These are phyloP conservation scores for Amanita molliuscula DNA, from an alignment of 768 basidiomycete species.

Conservation along the genomic window DNA sequence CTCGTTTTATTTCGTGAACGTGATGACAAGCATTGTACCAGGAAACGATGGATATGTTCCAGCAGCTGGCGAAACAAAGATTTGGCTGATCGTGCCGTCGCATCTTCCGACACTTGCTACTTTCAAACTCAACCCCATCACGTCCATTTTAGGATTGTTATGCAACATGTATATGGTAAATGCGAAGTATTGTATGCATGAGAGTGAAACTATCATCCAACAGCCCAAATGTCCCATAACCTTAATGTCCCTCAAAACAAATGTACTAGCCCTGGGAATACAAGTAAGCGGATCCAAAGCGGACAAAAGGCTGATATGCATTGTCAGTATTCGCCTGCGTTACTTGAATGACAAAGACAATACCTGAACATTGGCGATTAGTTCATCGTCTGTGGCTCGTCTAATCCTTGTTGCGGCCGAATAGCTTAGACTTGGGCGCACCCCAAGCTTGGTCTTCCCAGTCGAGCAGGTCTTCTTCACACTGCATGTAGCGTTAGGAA, in stretches of 20 bases:
- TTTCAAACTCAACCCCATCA: neutral
- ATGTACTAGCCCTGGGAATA: neutral
- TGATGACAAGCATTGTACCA: constrained; percentile 7
- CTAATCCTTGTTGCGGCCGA: neutral
- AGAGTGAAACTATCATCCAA: neutral
- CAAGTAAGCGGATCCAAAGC: neutral
- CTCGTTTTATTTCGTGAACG: neutral
- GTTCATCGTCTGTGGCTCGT: neutral
- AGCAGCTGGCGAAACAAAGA: constrained; percentile 78
- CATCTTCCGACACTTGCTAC: neutral
- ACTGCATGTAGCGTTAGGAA: neutral
- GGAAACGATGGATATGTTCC: constrained; percentile 96
- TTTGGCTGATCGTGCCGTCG: constrained; percentile 45
- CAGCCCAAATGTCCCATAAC: no score
- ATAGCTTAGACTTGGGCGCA: neutral
- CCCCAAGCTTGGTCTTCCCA: neutral
- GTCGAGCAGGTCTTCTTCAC: neutral
- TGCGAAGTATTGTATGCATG: neutral
- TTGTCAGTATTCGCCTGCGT: neutral
- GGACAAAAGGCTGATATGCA: neutral
- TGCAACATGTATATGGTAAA: neutral
- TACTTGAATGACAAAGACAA: neutral
- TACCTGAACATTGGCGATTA: neutral
- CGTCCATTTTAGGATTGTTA: neutral
- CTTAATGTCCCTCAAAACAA: neutral